A percentile compares a stretch with the other conserved stretches of the same genome.
These are phyloP conservation scores for Castanea sativa DNA, from an alignment of 306 rosid genomes.

Conservation along the genomic window DNA sequence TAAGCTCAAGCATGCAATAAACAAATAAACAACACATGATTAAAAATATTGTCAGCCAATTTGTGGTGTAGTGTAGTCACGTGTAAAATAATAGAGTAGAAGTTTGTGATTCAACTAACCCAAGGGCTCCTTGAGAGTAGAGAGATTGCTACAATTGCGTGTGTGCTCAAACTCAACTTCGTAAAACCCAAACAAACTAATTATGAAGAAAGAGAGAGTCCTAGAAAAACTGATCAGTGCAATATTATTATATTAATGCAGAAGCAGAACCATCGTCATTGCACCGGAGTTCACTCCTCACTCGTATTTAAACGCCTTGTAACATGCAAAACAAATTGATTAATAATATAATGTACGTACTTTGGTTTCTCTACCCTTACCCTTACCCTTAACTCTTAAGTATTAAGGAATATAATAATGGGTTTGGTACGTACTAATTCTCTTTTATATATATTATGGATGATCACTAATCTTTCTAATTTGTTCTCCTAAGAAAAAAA, in stretches of 20 bases:
- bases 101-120: constrained; percentile 48
- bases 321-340: too few relatives aligned
- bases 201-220: not conserved
- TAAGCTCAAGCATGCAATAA: not conserved
- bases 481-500: too few relatives aligned
- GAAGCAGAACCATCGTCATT: too few relatives aligned
- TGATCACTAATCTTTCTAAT: rapidly evolving
- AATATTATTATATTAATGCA: too few relatives aligned
- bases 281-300: too few relatives aligned
- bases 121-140: constrained; percentile 11
- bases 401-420: too few relatives aligned
- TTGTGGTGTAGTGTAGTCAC: not conserved
- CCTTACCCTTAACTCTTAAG: too few relatives aligned
- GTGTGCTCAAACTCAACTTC: not conserved
- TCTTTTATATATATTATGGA: too few relatives aligned
- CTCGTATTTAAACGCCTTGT: too few relatives aligned
- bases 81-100: constrained; percentile 15
- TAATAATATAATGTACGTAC: too few relatives aligned
- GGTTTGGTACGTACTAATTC: too few relatives aligned
- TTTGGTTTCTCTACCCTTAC: too few relatives aligned
- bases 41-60: not conserved
- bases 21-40: not conserved
- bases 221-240: not conserved
- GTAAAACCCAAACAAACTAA: not conserved
- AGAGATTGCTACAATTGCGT: constrained; percentile 27